Percentiles rank a stretch among this genome's conserved stretches.
These are phyloP conservation scores for Delonix regia DNA, from an alignment of 306 rosid genomes.

Conservation along the genomic window DNA sequence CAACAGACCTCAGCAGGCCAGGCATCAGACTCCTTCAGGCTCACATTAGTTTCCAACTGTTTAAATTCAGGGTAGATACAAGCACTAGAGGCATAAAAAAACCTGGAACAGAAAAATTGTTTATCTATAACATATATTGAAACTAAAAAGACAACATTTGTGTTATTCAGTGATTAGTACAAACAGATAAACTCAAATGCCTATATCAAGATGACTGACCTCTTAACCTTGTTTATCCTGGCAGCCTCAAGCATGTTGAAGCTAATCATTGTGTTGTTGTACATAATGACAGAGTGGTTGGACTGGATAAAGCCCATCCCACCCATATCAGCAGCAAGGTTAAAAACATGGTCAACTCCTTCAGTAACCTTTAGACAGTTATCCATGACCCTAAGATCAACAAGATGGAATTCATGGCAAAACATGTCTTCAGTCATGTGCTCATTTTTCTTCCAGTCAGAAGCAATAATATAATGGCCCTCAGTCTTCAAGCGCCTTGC, in stretches of 20 bases:
- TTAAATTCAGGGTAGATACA: conserved; percentile 98
- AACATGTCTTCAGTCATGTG: conserved; percentile 98
- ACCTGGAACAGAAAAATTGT: conserved; percentile 47
- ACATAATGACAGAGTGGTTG: conserved; percentile 96
- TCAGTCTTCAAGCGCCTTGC: conserved; percentile 93
- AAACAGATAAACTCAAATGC: background rate
- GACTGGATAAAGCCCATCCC: conserved; percentile 99
- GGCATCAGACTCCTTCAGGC: conserved; percentile 98
- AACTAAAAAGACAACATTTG: background rate
- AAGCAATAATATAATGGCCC: conserved; percentile 95
- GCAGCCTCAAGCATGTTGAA: conserved; percentile 96
- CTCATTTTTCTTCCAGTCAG: conserved; percentile 99
- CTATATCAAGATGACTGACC: conserved; percentile 51
- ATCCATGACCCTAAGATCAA: conserved; percentile 97
- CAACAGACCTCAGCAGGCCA: conserved; percentile 99
- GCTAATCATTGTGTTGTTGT: conserved; percentile 97
- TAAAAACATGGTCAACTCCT: conserved; percentile 89
- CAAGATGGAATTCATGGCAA: conserved; percentile 95
- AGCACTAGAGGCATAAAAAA: conserved; percentile 99
- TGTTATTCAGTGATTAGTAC: background rate
- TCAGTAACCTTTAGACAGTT: conserved; percentile 86
- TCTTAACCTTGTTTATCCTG: conserved; percentile 84
- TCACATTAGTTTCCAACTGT: conserved; percentile 92
- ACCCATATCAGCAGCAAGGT: conserved; percentile 99
- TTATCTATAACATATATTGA: background rate